These are phyloP conservation scores for Penicillium argentinense DNA, from an alignment of 495 filamentous ascomycete species.

Conservation along the genomic window DNA sequence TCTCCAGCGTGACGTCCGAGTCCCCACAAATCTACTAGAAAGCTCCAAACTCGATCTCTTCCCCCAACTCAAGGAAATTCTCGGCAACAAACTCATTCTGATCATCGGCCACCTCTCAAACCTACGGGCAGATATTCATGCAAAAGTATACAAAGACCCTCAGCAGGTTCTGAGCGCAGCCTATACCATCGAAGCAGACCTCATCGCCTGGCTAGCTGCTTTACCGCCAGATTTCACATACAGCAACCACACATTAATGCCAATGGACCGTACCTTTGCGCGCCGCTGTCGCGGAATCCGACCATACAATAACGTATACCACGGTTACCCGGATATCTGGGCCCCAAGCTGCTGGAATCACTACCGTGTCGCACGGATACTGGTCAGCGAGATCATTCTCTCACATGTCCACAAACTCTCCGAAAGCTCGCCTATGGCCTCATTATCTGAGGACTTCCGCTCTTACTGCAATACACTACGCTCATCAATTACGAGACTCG, in stretches of 20 bases:
- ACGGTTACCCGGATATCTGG: constrained; percentile 5
- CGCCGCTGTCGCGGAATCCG: background rate
- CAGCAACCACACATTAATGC: constrained; percentile 2
- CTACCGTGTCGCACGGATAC: constrained; percentile 2
- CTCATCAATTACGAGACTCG: background rate
- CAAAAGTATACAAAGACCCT: background rate
- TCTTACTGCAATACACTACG: constrained; percentile 2
- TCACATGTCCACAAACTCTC: constrained; percentile 1
- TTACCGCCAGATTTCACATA: constrained; percentile 4
- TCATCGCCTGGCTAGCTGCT: constrained; percentile 2
- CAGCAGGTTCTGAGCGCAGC: constrained; percentile 1
- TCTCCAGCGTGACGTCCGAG: constrained; percentile 4
- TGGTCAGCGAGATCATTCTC: constrained; percentile 4
- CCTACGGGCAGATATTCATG: constrained; percentile 1
- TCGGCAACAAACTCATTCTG: constrained; percentile 3
- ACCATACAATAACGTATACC: constrained; percentile 3
- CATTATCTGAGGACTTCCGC: background rate
- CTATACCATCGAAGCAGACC: background rate
- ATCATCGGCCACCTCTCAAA: constrained; percentile 5
- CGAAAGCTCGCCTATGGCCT: background rate
- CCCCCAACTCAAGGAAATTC: background rate
- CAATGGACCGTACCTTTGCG: constrained; percentile 1
- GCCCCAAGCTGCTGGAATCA: constrained; percentile 4
- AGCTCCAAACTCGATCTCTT: constrained; percentile 1
- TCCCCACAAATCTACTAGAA: background rate